Evolutionary conservation across 345 rosid genomes (phyloP).

Genomic region (Aquilaria malaccensis): DNA sequence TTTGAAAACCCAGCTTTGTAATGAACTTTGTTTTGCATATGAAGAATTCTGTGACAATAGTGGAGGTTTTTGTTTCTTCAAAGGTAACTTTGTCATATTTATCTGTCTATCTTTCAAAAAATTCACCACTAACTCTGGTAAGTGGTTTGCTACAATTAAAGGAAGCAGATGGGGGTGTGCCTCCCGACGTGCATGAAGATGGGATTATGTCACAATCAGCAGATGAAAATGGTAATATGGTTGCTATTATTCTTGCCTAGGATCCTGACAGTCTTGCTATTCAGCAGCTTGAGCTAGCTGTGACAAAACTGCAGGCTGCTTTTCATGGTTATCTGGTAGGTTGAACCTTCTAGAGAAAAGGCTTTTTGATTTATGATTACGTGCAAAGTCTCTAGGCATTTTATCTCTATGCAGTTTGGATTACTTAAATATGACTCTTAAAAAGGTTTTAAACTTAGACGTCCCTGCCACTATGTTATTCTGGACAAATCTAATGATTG

Average conservation of each 20-base stretch:
- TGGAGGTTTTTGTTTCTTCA: slow-evolving; percentile 24
- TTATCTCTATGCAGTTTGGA: neutral
- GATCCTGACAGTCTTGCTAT: slow-evolving; percentile 29
- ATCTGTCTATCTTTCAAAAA: slow-evolving; percentile 24
- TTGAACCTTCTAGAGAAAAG: slow-evolving; percentile 9
- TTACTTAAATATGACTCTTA: neutral
- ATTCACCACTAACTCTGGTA: slow-evolving; percentile 23
- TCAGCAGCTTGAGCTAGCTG: slow-evolving; percentile 45
- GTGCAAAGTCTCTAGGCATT: neutral
- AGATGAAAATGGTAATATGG: slow-evolving; percentile 15
- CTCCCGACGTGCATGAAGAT: slow-evolving; percentile 21
- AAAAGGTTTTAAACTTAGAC: too few relatives aligned
- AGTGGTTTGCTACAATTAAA: slow-evolving; percentile 19
- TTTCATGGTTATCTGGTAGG: slow-evolving; percentile 69
- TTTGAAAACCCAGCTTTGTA: slow-evolving; percentile 9
- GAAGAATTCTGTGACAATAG: slow-evolving; percentile 49
- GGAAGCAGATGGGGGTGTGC: slow-evolving; percentile 19
- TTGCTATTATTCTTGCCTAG: slow-evolving; percentile 13
- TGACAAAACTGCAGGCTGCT: slow-evolving; percentile 57
- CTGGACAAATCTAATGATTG: too few relatives aligned
- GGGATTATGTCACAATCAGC: slow-evolving; percentile 14
- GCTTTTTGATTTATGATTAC: neutral
- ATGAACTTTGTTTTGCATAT: slow-evolving; percentile 11
- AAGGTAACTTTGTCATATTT: slow-evolving; percentile 12
- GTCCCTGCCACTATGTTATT: too few relatives aligned